A percentile compares a stretch with the other conserved stretches of the same genome.
Evolutionary conservation across 495 filamentous ascomycete genomes (phyloP).

Genomic region (Tuber brumale): DNA sequence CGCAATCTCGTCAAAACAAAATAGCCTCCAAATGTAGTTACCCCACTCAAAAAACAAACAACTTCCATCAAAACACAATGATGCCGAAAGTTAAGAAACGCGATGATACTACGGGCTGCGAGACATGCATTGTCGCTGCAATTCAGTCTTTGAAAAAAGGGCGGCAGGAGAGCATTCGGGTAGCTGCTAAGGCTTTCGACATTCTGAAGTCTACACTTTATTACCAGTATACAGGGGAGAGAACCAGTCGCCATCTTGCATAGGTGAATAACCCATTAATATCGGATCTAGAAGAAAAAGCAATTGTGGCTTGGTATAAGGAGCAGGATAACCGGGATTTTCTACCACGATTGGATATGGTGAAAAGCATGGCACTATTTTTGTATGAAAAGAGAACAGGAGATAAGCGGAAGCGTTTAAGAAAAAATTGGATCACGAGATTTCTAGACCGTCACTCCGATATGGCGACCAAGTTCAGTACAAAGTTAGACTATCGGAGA

Average conservation of each 20-base stretch:
- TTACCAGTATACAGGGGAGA: too few relatives aligned
- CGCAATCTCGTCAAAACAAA: too few relatives aligned
- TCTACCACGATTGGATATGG: conserved; percentile 13
- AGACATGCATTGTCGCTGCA: too few relatives aligned
- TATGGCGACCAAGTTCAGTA: conserved; percentile 5
- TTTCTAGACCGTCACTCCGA: conserved; percentile 8
- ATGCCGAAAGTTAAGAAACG: too few relatives aligned
- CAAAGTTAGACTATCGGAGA: conserved; percentile 7
- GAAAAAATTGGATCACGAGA: conserved; percentile 6
- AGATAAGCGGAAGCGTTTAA: neutral
- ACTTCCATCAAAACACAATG: too few relatives aligned
- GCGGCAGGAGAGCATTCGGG: too few relatives aligned
- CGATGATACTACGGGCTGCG: too few relatives aligned
- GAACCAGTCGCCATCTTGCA: neutral
- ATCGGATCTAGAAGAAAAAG: neutral
- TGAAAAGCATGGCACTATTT: conserved; percentile 8
- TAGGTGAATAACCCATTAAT: neutral
- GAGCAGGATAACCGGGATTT: neutral
- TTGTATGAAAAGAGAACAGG: neutral
- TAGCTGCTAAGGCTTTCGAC: too few relatives aligned
- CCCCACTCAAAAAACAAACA: too few relatives aligned
- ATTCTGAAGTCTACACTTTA: too few relatives aligned
- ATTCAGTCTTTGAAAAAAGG: too few relatives aligned
- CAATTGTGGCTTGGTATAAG: conserved; percentile 3
- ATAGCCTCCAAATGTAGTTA: too few relatives aligned